Conservation (phyloP, 345 rosid species). For the Stellera chamaejasme region DNA sequence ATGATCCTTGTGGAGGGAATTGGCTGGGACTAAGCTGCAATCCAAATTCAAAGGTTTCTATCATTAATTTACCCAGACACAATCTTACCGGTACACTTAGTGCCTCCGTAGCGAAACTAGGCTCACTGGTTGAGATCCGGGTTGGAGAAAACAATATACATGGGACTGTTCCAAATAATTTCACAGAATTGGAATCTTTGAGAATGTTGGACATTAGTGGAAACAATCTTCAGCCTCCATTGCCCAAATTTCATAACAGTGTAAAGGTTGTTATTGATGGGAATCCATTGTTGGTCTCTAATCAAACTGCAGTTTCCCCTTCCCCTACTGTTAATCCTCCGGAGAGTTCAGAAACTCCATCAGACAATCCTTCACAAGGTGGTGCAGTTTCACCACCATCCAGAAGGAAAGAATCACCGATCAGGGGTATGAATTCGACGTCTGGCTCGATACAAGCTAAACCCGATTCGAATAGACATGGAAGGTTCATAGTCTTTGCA, state of each 20-base stretch:
- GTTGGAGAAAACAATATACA: conserved; percentile 26
- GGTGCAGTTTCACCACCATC: neutral
- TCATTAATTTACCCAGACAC: conserved; percentile 35
- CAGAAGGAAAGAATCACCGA: too few species aligned
- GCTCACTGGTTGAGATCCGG: conserved; percentile 33
- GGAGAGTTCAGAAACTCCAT: conserved; percentile 12
- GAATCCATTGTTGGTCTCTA: conserved; percentile 31
- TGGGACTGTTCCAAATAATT: conserved; percentile 34
- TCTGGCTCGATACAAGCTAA: conserved; percentile 10
- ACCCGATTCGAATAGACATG: conserved; percentile 8
- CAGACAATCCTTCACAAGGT: conserved; percentile 4
- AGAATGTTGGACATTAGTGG: conserved; percentile 31
- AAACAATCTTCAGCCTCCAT: conserved; percentile 36
- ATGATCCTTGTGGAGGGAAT: conserved; percentile 19
- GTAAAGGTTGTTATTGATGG: conserved; percentile 32
- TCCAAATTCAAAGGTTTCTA: conserved; percentile 19
- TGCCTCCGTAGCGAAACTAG: conserved; percentile 28
- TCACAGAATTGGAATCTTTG: conserved; percentile 27
- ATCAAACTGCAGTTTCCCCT: conserved; percentile 12
- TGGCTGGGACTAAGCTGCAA: conserved; percentile 30
- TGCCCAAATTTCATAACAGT: conserved; percentile 29
- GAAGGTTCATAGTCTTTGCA: conserved; percentile 9
- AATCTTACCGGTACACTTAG: conserved; percentile 36
- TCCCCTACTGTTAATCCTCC: conserved; percentile 16
- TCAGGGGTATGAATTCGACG: neutral